Conservation (phyloP, 352 stramenopile species). For the Peronospora tabacina region DNA sequence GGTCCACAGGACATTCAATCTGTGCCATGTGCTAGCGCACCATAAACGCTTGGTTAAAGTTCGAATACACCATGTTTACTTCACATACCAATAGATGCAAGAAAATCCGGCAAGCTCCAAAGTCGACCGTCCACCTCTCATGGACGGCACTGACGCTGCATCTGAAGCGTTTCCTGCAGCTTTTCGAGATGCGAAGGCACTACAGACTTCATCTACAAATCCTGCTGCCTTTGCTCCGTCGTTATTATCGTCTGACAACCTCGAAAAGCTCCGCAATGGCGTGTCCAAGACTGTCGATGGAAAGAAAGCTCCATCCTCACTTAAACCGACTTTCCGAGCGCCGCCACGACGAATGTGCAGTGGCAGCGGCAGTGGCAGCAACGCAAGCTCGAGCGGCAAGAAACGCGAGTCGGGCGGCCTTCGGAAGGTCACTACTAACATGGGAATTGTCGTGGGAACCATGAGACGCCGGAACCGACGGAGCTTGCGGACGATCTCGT, state of each 20-base stretch:
- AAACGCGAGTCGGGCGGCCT: conserved; percentile 14
- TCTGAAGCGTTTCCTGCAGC: background rate
- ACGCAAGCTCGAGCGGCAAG: conserved; percentile 17
- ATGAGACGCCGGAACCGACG: conserved; percentile 33
- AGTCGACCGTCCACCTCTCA: background rate
- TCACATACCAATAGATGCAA: too few species aligned
- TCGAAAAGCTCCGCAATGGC: conserved; percentile 11
- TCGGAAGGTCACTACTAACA: conserved; percentile 27
- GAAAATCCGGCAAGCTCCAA: background rate
- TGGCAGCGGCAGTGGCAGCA: conserved; percentile 44
- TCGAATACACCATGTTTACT: background rate
- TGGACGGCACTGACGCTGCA: background rate
- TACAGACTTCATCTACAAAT: background rate
- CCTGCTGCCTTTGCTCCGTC: background rate
- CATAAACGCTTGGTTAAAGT: conserved; percentile 1
- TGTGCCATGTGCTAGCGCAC: conserved; percentile 15
- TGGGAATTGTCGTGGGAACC: conserved; percentile 34
- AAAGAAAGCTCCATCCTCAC: conserved; percentile 8
- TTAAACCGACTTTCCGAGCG: conserved; percentile 13
- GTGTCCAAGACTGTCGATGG: background rate
- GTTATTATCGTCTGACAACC: background rate
- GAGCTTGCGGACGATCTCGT: conserved; percentile 19
- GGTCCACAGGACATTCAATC: too few species aligned
- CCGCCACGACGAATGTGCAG: conserved; percentile 45
- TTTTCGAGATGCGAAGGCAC: background rate